phyloP scores from a whole-genome alignment of 176 grass and related monocot genomes.

The Triticum turgidum region DNA sequence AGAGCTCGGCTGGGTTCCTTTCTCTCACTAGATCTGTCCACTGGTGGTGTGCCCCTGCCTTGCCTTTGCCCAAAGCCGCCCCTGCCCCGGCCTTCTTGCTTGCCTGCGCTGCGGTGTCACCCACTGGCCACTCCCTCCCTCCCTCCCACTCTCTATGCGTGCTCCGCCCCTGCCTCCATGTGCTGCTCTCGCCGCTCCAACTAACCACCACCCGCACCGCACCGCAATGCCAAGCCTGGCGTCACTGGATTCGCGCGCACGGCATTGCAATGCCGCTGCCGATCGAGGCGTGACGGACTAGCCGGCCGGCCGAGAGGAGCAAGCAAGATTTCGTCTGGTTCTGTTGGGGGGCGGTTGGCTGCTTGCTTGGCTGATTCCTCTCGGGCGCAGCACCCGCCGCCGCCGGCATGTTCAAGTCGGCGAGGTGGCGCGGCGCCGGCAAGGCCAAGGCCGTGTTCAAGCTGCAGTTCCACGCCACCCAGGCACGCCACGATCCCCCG shows the following conservation, averaged over 20 bases:
- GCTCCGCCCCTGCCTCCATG: slow-evolving; percentile 39
- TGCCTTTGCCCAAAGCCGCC: slow-evolving; percentile 32
- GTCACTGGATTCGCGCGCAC: slow-evolving; percentile 22
- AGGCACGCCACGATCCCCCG: slow-evolving; percentile 36
- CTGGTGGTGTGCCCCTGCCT: slow-evolving; percentile 18
- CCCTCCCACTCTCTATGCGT: slow-evolving; percentile 30
- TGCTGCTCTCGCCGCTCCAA: slow-evolving; percentile 21
- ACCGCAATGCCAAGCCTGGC: slow-evolving; percentile 27
- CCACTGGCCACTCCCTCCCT: background rate
- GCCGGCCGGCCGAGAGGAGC: background rate
- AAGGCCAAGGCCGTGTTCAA: slow-evolving; percentile 90
- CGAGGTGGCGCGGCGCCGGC: slow-evolving; percentile 73
- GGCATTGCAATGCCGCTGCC: slow-evolving; percentile 55
- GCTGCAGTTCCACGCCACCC: slow-evolving; percentile 81
- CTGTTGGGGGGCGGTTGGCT: background rate
- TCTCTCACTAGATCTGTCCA: slow-evolving; percentile 29
- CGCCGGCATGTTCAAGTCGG: slow-evolving; percentile 81
- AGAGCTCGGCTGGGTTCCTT: background rate
- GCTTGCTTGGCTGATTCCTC: background rate
- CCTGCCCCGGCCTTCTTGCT: background rate
- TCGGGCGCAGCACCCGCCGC: background rate
- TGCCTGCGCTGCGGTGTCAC: slow-evolving; percentile 1
- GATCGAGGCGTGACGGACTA: slow-evolving; percentile 17
- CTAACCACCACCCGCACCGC: slow-evolving; percentile 29
- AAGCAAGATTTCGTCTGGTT: background rate